Percentiles rank a stretch among this genome's conserved stretches.
phyloP scores from a whole-genome alignment of 495 filamentous ascomycete species.

The Xylaria flabelliformis region DNA sequence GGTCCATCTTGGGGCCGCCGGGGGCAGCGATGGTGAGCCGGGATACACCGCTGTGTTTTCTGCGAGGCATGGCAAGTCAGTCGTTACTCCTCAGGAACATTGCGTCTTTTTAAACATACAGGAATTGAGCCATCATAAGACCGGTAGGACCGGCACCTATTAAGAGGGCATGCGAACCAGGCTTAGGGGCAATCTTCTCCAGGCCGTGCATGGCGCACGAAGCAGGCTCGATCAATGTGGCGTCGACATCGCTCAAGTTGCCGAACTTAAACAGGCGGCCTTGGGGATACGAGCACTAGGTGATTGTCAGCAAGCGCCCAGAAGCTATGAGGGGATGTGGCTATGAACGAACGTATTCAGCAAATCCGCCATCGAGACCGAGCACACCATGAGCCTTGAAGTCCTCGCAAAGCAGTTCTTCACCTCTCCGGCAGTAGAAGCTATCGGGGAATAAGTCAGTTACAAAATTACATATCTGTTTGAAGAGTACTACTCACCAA shows the following conservation, averaged over 20 bases:
- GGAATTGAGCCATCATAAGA: conserved; percentile 51
- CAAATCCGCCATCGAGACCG: conserved; percentile 71
- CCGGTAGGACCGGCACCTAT: conserved; percentile 76
- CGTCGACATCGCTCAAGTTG: conserved; percentile 71
- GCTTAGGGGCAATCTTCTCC: conserved; percentile 73
- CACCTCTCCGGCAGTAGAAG: conserved; percentile 75
- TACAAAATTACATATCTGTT: not conserved
- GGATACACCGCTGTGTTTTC: conserved; percentile 64
- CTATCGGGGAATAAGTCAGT: conserved; percentile 29
- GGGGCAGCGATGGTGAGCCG: conserved; percentile 71
- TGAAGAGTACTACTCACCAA: conserved; percentile 46
- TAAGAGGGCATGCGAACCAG: conserved; percentile 69
- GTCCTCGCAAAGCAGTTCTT: conserved; percentile 73
- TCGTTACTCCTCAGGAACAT: not conserved
- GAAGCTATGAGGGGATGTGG: conserved; percentile 35
- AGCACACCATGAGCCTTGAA: conserved; percentile 69
- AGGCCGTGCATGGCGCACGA: conserved; percentile 74
- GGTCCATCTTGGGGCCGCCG: conserved; percentile 70
- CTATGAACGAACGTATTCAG: conserved; percentile 63
- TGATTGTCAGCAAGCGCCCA: conserved; percentile 15
- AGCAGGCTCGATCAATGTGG: conserved; percentile 75
- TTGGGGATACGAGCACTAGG: conserved; percentile 54
- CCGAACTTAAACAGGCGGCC: conserved; percentile 73
- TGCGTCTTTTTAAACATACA: conserved; percentile 25
- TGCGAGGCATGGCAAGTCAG: conserved; percentile 28